These are phyloP conservation scores for Tylopilus sp. DNA, from an alignment of 1,284 basidiomycete species.

Conservation along the genomic window DNA sequence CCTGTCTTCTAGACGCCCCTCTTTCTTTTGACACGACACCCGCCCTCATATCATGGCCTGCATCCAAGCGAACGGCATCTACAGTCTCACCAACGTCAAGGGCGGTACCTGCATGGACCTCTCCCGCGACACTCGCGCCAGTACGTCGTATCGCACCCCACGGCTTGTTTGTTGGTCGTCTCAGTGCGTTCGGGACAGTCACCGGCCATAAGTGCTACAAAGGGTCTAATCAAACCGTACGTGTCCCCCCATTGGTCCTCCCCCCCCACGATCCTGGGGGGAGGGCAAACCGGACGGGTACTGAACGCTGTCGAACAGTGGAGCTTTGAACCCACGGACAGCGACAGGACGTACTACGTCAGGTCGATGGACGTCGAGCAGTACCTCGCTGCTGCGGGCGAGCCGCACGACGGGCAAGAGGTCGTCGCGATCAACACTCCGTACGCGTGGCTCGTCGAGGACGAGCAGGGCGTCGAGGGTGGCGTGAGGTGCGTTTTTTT, in stretches of 20 bases:
- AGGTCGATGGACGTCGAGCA: slow-evolving; percentile 37
- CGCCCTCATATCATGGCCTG: slow-evolving; percentile 16
- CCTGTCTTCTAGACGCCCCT: background rate
- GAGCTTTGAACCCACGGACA: slow-evolving; percentile 40
- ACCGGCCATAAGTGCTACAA: slow-evolving; percentile 41
- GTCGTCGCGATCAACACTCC: slow-evolving; percentile 36
- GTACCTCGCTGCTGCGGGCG: slow-evolving; percentile 40
- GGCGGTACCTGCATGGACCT: slow-evolving; percentile 51
- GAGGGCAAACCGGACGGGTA: no score
- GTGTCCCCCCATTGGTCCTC: background rate
- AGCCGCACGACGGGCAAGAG: slow-evolving; percentile 20
- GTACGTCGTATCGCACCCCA: slow-evolving; percentile 28
- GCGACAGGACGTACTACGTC: slow-evolving; percentile 36
- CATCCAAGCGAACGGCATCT: slow-evolving; percentile 29
- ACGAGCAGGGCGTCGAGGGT: slow-evolving; percentile 17
- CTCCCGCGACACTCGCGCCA: slow-evolving; percentile 46
- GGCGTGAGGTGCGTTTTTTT: slow-evolving; percentile 20
- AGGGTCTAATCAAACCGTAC: slow-evolving; percentile 3
- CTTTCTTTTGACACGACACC: no score
- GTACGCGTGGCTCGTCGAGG: slow-evolving; percentile 42
- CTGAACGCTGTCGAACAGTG: slow-evolving; percentile 41
- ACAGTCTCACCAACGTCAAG: slow-evolving; percentile 49
- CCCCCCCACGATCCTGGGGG: no score
- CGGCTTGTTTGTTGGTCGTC: background rate
- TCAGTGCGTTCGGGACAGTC: slow-evolving; percentile 32